Base-by-base conservation (phyloP, 192 early-diverging fungal species). In the Kappamyces sp. region DNA sequence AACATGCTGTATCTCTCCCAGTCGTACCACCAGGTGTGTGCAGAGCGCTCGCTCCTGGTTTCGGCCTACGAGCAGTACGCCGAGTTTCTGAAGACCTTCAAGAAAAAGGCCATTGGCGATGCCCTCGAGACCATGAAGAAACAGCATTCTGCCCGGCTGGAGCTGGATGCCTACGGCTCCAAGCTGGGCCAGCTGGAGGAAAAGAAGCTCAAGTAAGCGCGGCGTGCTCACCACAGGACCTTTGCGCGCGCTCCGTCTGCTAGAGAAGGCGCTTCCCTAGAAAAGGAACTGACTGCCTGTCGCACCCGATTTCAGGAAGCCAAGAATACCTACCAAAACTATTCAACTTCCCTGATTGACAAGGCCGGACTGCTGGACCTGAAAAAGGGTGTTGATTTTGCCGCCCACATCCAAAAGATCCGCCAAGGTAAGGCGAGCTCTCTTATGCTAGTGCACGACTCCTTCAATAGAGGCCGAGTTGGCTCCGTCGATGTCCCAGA, bases 321-420 rank as follows among this genome's bases (percentile, higher is more conserved):
- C 12, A 74, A 74, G 48, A 62, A 43, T 10, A 59, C 65, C 47
- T 79, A 79, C 62, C 77, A 79, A 40, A 53, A 51, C 40, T 51
- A 73, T 31, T 65, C 61, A 40, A 79, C 77, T 2, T 68, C 68
- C 62, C 60, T 79, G 10, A 79, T 79, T 64, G 77, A 79, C 66
- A 79, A 79, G 47, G 73, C 77, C 2, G 77, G 74, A 2, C 49
- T 79, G 9, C 49, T 79, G 15, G 70, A 79, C 49, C 70, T 79
- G 77, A 79, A 79, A 61, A 64, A 72, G 39, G 71, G 60, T 33
- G 77, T 79, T 7, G 77, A 79, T 48, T 75, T 66, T 50, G 57
- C 54, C 32, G 47, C 69, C 3, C 70, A 79, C 55, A 31, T 79
- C 13, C 64, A 66, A 5, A 65, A 64, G 52, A 58, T 73, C 5